Conservation (phyloP, 225 moss, liverwort and hornwort species). For the Marchantia polymorpha region DNA sequence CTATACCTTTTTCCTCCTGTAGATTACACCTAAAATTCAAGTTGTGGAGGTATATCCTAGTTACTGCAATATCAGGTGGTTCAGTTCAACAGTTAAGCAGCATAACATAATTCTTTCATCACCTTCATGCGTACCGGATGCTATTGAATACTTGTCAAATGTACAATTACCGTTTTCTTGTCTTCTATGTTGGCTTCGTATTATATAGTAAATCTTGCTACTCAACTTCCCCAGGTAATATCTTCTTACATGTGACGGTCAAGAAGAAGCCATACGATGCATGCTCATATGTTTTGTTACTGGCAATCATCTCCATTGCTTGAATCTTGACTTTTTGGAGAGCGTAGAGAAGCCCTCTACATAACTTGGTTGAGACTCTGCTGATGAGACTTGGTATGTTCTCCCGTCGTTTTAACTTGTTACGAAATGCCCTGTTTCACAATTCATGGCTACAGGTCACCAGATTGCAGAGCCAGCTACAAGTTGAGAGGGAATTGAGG, state of each 20-base stretch:
- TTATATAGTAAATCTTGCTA: too few relatives aligned
- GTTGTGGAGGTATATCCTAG: too few relatives aligned
- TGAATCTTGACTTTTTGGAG: background rate
- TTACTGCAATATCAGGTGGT: background rate
- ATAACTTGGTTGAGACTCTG: background rate
- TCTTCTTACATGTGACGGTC: too few relatives aligned
- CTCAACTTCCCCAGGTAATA: too few relatives aligned
- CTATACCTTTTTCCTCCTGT: too few relatives aligned
- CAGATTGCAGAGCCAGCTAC: slow-evolving; percentile 90
- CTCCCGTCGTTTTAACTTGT: background rate
- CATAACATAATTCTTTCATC: background rate
- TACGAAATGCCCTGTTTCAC: background rate
- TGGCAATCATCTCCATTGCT: background rate
- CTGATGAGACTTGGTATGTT: background rate
- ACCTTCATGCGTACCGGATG: background rate
- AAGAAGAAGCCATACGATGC: too few relatives aligned
- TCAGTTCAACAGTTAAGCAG: background rate
- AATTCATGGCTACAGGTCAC: slow-evolving; percentile 48
- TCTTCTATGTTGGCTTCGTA: too few relatives aligned
- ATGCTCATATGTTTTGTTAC: background rate
- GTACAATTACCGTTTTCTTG: too few relatives aligned
- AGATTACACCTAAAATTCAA: too few relatives aligned
- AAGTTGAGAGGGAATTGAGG: slow-evolving; percentile 79
- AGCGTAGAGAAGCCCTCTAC: background rate
- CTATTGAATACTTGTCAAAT: background rate